Percentiles rank a stretch among this genome's conserved stretches.
phyloP scores from a whole-genome alignment of 306 rosid species.

The Ceratonia siliqua region DNA sequence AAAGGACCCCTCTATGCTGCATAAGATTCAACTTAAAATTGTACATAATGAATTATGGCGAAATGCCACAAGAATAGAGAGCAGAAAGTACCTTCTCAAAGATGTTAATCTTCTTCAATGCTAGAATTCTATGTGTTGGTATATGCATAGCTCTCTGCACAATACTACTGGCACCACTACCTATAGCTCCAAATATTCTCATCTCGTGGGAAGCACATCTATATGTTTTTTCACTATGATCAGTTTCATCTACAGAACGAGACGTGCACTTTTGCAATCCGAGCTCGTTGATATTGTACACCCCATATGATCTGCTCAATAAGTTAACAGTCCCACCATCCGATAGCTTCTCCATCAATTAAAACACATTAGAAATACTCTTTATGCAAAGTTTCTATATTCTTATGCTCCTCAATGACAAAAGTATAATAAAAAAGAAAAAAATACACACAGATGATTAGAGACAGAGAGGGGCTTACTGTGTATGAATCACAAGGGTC shows the following conservation, averaged over 20 bases:
- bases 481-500: conserved; percentile 87
- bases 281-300: conserved; percentile 86
- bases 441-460: neutral
- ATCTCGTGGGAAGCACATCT: conserved; percentile 81
- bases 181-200: conserved; percentile 93
- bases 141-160: conserved; percentile 97
- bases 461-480: conserved; percentile 43
- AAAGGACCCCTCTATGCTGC: neutral
- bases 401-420: neutral
- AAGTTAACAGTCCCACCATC: conserved; percentile 91
- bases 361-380: neutral
- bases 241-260: conserved; percentile 46
- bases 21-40: conserved; percentile 17
- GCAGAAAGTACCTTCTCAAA: conserved; percentile 75
- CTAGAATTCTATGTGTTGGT: conserved; percentile 81
- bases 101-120: conserved; percentile 89
- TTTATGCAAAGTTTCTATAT: neutral
- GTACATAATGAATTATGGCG: neutral
- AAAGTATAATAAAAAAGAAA: neutral
- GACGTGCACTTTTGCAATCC: conserved; percentile 91
- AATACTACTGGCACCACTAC: conserved; percentile 95
- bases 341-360: conserved; percentile 59
- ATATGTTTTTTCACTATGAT: conserved; percentile 66
- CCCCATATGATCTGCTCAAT: conserved; percentile 87
- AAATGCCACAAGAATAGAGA: neutral